phyloP scores from a whole-genome alignment of 805 yeast genomes.

The Starmerella potacharoeniae region DNA sequence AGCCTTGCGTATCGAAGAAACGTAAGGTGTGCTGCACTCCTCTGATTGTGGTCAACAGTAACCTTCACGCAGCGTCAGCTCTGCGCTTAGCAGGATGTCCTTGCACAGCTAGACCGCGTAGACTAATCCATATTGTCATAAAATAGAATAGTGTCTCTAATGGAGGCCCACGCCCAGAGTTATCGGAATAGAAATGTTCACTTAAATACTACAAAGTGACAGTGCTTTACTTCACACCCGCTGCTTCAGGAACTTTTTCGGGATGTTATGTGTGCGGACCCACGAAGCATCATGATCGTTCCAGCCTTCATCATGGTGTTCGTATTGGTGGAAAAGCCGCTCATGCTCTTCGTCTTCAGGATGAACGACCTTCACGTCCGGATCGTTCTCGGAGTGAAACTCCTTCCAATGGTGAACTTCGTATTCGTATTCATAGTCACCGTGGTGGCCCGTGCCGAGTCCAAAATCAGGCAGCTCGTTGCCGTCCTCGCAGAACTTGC shows the following conservation, averaged over 20 bases:
- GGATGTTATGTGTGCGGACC: conserved; percentile 19
- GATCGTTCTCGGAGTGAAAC: conserved; percentile 50
- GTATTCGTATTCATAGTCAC: conserved; percentile 85
- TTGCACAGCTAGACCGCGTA: too few species aligned
- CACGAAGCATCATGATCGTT: conserved; percentile 23
- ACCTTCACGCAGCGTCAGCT: too few species aligned
- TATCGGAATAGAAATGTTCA: too few species aligned
- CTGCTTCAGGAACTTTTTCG: conserved; percentile 21
- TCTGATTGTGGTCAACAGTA: too few species aligned
- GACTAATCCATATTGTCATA: too few species aligned
- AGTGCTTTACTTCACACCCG: neutral
- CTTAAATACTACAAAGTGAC: neutral
- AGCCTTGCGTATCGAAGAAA: too few species aligned
- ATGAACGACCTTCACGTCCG: conserved; percentile 68
- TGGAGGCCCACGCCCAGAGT: neutral
- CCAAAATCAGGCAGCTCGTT: conserved; percentile 84
- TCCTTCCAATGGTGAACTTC: conserved; percentile 92
- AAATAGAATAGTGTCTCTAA: too few species aligned
- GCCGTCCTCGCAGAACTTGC: conserved; percentile 46
- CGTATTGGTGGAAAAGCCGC: conserved; percentile 73
- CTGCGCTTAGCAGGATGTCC: too few species aligned
- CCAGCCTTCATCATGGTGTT: conserved; percentile 48
- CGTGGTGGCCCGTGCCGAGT: conserved; percentile 87
- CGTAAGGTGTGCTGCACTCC: too few species aligned
- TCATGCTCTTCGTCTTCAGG: conserved; percentile 86